phyloP scores from a whole-genome alignment of 306 rosid genomes.

The Prosopis cineraria region DNA sequence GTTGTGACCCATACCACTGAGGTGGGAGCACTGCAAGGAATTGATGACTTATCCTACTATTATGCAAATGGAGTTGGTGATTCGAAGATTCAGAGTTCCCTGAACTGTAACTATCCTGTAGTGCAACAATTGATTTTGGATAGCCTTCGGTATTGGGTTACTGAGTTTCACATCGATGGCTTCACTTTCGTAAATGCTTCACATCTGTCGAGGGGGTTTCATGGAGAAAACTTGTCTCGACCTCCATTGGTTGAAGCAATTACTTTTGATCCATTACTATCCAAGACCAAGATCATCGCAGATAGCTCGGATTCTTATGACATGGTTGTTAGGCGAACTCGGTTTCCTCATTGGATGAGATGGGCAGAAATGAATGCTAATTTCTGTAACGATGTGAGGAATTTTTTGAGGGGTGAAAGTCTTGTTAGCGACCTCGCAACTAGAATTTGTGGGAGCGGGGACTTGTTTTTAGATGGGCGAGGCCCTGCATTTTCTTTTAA shows the following conservation, averaged over 20 bases:
- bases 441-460: constrained; percentile 92
- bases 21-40: constrained; percentile 71
- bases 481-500: constrained; percentile 91
- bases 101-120: constrained; percentile 82
- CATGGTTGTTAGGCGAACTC: constrained; percentile 47
- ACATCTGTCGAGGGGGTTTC: constrained; percentile 57
- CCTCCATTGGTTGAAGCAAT: constrained; percentile 92
- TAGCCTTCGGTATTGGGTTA: constrained; percentile 82
- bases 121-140: constrained; percentile 80
- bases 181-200: constrained; percentile 90
- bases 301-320: constrained; percentile 75
- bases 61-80: constrained; percentile 36
- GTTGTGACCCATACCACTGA: constrained; percentile 80
- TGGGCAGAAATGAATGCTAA: constrained; percentile 89
- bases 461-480: constrained; percentile 68
- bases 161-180: constrained; percentile 91
- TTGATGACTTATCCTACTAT: constrained; percentile 73
- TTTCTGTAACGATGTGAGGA: constrained; percentile 65
- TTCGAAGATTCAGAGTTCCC: constrained; percentile 43
- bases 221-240: constrained; percentile 70
- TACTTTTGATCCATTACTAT: constrained; percentile 80
- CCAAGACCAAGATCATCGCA: constrained; percentile 79
- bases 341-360: constrained; percentile 94
- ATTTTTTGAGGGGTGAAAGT: constrained; percentile 72
- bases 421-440: constrained; percentile 84